phyloP scores from a whole-genome alignment of 441 rosid genomes.

The Lepidium campestre region DNA sequence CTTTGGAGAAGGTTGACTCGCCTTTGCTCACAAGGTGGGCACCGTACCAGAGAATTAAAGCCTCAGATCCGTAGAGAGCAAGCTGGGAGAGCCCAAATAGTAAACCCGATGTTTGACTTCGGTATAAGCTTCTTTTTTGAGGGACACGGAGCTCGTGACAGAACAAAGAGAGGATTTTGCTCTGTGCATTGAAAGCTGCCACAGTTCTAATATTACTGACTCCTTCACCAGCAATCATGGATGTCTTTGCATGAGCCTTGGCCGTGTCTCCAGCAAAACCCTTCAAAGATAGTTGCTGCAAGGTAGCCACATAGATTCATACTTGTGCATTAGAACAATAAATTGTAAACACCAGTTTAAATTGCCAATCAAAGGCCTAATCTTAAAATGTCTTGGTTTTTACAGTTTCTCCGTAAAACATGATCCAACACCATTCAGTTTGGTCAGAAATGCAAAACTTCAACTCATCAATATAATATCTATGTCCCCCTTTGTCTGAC shows the following conservation, averaged over 20 bases:
- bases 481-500: conserved; percentile 33
- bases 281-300: conserved; percentile 91
- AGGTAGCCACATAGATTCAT: conserved; percentile 16
- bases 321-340: conserved; percentile 11
- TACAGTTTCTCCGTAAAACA: neutral
- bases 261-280: conserved; percentile 99
- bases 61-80: conserved; percentile 85
- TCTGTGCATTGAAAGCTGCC: conserved; percentile 94
- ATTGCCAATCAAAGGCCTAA: neutral
- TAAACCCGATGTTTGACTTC: conserved; percentile 82
- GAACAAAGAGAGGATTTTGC: conserved; percentile 78
- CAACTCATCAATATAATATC: no score
- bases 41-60: conserved; percentile 96
- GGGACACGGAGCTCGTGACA: conserved; percentile 78
- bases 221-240: conserved; percentile 99
- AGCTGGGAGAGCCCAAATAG: conserved; percentile 96
- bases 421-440: neutral
- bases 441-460: conserved; percentile 8
- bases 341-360: neutral
- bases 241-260: conserved; percentile 97
- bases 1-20: conserved; percentile 89
- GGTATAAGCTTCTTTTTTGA: conserved; percentile 58
- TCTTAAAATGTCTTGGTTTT: neutral
- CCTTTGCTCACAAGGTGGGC: conserved; percentile 89
- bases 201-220: conserved; percentile 97